A percentile compares a stretch with the other conserved stretches of the same genome.
Conservation (phyloP, 1,139 yeast species). For the Yamadazyma trypodendri region DNA sequence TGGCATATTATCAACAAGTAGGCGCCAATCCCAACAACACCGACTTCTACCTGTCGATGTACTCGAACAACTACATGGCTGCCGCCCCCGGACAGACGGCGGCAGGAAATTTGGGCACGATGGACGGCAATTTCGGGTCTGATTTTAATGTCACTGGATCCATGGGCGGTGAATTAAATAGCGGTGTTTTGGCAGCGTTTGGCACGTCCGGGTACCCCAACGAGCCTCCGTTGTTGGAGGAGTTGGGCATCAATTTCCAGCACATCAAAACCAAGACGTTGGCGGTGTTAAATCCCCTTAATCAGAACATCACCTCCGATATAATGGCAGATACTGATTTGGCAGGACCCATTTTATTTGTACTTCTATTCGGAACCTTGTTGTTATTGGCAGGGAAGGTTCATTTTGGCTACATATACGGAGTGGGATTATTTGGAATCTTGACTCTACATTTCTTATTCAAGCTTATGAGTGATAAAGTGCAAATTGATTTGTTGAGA, state of each 20-base stretch:
- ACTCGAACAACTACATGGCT: constrained; percentile 27
- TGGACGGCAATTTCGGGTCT: constrained; percentile 42
- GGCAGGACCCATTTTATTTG: constrained; percentile 93
- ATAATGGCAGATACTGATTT: constrained; percentile 88
- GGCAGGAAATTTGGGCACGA: constrained; percentile 24
- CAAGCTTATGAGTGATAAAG: constrained; percentile 72
- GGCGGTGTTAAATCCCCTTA: constrained; percentile 81
- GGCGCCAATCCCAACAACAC: constrained; percentile 36
- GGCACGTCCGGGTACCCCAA: constrained; percentile 93
- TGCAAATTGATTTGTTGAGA: constrained; percentile 62
- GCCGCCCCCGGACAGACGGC: constrained; percentile 10
- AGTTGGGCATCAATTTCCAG: constrained; percentile 85
- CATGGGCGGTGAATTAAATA: constrained; percentile 59
- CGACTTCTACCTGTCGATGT: constrained; percentile 48
- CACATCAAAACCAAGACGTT: constrained; percentile 85
- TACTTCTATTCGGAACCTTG: constrained; percentile 82
- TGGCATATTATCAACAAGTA: constrained; percentile 44
- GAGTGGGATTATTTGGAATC: constrained; percentile 92
- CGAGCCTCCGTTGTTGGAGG: constrained; percentile 90
- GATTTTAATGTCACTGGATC: constrained; percentile 46
- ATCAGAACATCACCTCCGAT: constrained; percentile 59
- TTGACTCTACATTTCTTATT: constrained; percentile 79
- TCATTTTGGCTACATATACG: constrained; percentile 95
- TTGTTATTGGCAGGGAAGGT: constrained; percentile 85
- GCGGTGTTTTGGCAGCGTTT: constrained; percentile 87